phyloP scores from a whole-genome alignment of 257 asterid genomes.

The Apocynum venetum region DNA sequence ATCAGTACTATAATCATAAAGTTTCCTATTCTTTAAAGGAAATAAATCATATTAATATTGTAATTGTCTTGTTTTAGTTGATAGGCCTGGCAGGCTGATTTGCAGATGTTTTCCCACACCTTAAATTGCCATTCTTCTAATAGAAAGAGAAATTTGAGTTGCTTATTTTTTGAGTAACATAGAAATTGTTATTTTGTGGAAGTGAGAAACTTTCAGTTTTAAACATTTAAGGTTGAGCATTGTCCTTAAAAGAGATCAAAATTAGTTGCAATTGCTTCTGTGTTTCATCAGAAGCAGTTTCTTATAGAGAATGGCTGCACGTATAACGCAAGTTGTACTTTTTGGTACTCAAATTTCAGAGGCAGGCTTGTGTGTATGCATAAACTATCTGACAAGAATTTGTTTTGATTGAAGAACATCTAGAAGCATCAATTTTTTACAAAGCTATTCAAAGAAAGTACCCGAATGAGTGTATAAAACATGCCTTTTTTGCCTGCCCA shows the following conservation, averaged over 20 bases:
- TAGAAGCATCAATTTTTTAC: conserved; percentile 4
- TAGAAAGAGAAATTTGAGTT: neutral
- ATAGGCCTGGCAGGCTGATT: neutral
- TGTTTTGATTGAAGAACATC: neutral
- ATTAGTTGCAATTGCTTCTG: too few species aligned
- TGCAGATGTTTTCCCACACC: neutral
- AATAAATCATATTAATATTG: conserved; percentile 6
- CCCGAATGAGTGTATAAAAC: neutral
- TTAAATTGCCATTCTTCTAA: neutral
- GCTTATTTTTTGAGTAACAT: neutral
- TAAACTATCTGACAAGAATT: neutral
- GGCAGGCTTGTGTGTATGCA: neutral
- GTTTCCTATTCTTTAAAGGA: neutral
- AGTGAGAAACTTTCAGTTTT: too few species aligned
- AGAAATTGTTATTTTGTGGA: neutral
- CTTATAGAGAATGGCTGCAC: neutral
- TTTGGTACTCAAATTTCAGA: neutral
- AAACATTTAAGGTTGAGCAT: too few species aligned
- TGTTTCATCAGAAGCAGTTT: neutral
- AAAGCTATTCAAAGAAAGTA: conserved; percentile 5
- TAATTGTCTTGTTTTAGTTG: neutral
- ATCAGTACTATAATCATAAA: conserved; percentile 1
- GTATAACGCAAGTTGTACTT: neutral
- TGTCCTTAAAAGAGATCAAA: too few species aligned
- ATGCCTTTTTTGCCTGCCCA: neutral